phyloP scores from a whole-genome alignment of 2,329 filamentous ascomycete species.

The Phoma sp. region DNA sequence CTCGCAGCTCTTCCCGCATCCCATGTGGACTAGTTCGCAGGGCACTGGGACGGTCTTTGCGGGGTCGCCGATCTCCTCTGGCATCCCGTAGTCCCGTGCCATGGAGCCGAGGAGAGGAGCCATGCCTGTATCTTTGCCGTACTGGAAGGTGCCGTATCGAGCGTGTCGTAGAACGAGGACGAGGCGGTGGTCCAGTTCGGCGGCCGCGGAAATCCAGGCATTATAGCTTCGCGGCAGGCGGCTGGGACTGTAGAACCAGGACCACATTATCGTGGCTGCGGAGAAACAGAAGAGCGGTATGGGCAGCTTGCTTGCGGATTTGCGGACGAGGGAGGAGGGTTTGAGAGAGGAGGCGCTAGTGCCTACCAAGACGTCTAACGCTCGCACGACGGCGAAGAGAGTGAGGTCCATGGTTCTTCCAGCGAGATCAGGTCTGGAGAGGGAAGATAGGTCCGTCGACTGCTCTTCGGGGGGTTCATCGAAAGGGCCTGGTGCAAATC shows the following conservation, averaged over 20 bases:
- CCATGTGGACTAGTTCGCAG: slow-evolving; percentile 86
- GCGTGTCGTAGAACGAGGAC: slow-evolving; percentile 76
- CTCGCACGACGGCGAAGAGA: slow-evolving; percentile 76
- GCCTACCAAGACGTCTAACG: slow-evolving; percentile 71
- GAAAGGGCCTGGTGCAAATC: slow-evolving; percentile 30
- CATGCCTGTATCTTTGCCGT: slow-evolving; percentile 76
- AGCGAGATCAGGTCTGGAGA: slow-evolving; percentile 53
- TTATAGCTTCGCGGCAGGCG: slow-evolving; percentile 76
- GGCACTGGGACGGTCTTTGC: slow-evolving; percentile 73
- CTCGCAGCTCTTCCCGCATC: slow-evolving; percentile 75
- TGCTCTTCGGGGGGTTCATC: slow-evolving; percentile 35
- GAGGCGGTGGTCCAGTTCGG: slow-evolving; percentile 76
- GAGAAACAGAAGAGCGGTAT: slow-evolving; percentile 75
- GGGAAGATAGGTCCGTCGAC: slow-evolving; percentile 13
- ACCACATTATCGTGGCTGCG: slow-evolving; percentile 82
- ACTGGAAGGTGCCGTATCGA: slow-evolving; percentile 68
- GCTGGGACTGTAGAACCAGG: slow-evolving; percentile 80
- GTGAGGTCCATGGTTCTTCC: slow-evolving; percentile 84
- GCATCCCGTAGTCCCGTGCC: slow-evolving; percentile 74
- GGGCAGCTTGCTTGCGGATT: slow-evolving; percentile 62
- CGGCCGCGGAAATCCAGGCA: slow-evolving; percentile 81
- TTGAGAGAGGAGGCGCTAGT: not conserved
- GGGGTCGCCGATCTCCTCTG: slow-evolving; percentile 76
- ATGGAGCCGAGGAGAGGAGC: slow-evolving; percentile 72
- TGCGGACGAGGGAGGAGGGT: not conserved